phyloP scores from a whole-genome alignment of 31 red algal genomes.

The Endocladia muricata region DNA sequence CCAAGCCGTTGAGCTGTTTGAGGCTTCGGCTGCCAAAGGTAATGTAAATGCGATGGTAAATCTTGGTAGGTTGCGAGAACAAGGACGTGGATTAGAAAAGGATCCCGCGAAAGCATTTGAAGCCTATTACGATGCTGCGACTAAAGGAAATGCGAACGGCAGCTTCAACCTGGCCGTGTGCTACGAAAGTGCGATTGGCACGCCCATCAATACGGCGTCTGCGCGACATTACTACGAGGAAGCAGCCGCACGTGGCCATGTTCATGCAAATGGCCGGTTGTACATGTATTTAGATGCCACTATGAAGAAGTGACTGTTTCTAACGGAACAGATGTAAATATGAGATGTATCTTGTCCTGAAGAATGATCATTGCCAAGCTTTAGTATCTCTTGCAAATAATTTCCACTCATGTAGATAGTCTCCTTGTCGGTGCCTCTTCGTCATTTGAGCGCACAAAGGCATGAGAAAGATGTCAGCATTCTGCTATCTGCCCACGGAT shows the following conservation, averaged over 20 bases:
- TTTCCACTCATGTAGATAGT: no score
- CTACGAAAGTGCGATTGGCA: slow-evolving; percentile 19
- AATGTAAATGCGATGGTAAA: slow-evolving; percentile 22
- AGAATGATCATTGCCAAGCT: no score
- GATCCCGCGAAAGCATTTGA: slow-evolving; percentile 19
- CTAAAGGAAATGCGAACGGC: slow-evolving; percentile 17
- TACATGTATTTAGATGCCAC: no score
- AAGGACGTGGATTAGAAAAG: slow-evolving; percentile 29
- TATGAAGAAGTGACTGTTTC: no score
- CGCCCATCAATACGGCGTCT: background rate
- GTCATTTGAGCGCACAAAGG: no score
- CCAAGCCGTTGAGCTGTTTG: slow-evolving; percentile 8
- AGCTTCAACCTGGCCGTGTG: slow-evolving; percentile 43
- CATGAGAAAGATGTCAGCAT: no score
- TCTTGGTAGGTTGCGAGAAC: slow-evolving; percentile 30
- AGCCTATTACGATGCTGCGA: slow-evolving; percentile 7
- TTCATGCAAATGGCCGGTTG: background rate
- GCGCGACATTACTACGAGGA: slow-evolving; percentile 30
- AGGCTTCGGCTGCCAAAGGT: background rate
- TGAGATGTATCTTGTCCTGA: no score
- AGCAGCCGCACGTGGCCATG: slow-evolving; percentile 25
- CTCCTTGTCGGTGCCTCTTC: no score
- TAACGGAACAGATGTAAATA: no score
- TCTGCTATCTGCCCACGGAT: no score
- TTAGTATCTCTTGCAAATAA: no score